Base-by-base conservation (phyloP, 139 green algal species). In the Coccomyxa sp. region DNA sequence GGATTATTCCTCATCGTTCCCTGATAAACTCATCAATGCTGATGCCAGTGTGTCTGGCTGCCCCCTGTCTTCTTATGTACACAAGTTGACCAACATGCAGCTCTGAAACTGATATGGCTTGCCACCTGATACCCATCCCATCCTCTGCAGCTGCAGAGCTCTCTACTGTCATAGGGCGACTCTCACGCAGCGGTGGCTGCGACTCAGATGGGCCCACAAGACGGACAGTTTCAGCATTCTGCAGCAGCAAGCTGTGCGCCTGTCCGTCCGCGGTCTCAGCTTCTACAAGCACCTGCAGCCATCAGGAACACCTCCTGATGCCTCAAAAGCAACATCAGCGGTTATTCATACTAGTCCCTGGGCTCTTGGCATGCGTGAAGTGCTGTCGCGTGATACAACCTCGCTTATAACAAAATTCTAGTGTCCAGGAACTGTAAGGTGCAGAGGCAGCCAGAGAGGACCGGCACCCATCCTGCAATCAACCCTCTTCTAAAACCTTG, bases 171-270 rank as follows among this genome's bases (percentile, higher is more conserved):
- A 38, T 0, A 7, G 59, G 13, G 31, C 58, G 38, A 59, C 27
- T 30, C 23, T 16, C 12, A 32, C 21, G 30, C 28, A 10, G 38
- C 25, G 76, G 1, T 12, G 21, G 76, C 66, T 74, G 21, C 21
- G 66, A 3, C 66, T 74, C 66, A 10, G 25, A 28, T 14, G 89
- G 88, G 7, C 89, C 90, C 74, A 98, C 88, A 60, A 98, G 84
- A 31, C 92, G 90, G 58, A 98, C 95, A 4, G 95, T 98, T 85
- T 98, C 95, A 11, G 95, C 95, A 82, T 98, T 98, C 82, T 98
- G 95, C 76, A 98, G 89, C 32, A 98, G 82, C 13, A 94, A 85
- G 76, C 88, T 93, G 79, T 91, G 85, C 23, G 32, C 63, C 17
- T 87, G 79, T 32, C 89, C 90, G 31, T 92, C 91, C 16, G 58